phyloP scores from a whole-genome alignment of 2,329 filamentous ascomycete species.

The Lachnellula arida region DNA sequence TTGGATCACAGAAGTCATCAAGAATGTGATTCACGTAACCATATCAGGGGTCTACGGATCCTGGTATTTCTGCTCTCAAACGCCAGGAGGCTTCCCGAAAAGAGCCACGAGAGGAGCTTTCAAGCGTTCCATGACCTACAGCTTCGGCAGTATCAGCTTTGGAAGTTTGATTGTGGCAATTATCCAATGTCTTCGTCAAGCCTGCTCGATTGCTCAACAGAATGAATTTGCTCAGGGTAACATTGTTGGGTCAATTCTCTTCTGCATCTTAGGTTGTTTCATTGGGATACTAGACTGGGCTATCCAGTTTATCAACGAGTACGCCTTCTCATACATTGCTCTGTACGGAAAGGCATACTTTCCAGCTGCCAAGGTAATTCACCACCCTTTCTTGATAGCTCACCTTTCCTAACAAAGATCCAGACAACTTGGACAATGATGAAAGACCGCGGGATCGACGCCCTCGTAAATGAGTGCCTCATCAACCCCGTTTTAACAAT shows the following conservation, averaged over 20 bases:
- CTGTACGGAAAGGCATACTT: constrained; percentile 89
- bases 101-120: constrained; percentile 80
- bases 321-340: constrained; percentile 89
- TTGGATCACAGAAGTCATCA: constrained; percentile 91
- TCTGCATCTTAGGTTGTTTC: constrained; percentile 73
- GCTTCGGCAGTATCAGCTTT: constrained; percentile 84
- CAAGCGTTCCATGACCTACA: constrained; percentile 78
- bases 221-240: constrained; percentile 63
- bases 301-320: constrained; percentile 83
- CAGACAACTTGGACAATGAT: constrained; percentile 58
- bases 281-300: constrained; percentile 79
- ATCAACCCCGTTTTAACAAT: constrained; percentile 57
- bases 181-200: constrained; percentile 77
- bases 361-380: constrained; percentile 68
- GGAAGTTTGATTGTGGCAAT: constrained; percentile 83
- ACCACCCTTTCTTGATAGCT: neutral
- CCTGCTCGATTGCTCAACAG: constrained; percentile 72
- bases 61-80: constrained; percentile 78
- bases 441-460: constrained; percentile 86
- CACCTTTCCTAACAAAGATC: constrained; percentile 1
- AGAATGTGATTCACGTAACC: constrained; percentile 86
- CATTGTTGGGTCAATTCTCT: constrained; percentile 59
- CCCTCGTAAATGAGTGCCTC: constrained; percentile 62
- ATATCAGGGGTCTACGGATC: constrained; percentile 86
- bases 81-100: constrained; percentile 62